Conservation (phyloP, 441 rosid species). For the Arabidopsis hybrid region DNA sequence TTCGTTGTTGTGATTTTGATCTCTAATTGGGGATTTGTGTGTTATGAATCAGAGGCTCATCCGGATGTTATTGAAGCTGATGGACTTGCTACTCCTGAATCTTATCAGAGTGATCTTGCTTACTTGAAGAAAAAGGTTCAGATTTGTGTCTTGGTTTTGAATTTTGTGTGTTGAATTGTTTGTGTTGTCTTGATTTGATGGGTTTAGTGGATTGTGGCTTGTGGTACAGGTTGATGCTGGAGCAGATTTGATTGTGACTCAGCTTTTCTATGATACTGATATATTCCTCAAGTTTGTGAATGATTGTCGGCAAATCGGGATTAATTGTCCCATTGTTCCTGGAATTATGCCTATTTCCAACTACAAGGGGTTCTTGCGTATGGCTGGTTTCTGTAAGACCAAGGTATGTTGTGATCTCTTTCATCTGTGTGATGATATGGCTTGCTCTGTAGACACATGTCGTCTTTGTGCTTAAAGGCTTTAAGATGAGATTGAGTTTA, state of each 20-base stretch:
- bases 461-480: neutral
- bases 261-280: slow-evolving; percentile 95
- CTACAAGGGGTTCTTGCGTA: slow-evolving; percentile 94
- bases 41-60: slow-evolving; percentile 68
- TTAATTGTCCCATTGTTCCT: slow-evolving; percentile 91
- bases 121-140: slow-evolving; percentile 84
- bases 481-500: slow-evolving; percentile 1
- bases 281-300: slow-evolving; percentile 86
- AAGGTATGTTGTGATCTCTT: slow-evolving; percentile 56
- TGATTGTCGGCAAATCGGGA: slow-evolving; percentile 96
- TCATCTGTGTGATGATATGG: neutral
- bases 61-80: slow-evolving; percentile 82
- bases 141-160: slow-evolving; percentile 12
- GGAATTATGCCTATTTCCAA: slow-evolving; percentile 98
- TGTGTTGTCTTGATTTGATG: slow-evolving; percentile 14
- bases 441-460: neutral
- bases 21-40: neutral
- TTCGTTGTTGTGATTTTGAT: slow-evolving; percentile 19
- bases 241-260: slow-evolving; percentile 88
- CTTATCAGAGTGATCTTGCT: slow-evolving; percentile 83
- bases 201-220: slow-evolving; percentile 3
- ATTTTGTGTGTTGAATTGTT: slow-evolving; percentile 7
- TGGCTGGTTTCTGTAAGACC: slow-evolving; percentile 99
- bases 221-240: slow-evolving; percentile 87
- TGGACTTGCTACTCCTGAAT: slow-evolving; percentile 73